Evolutionary conservation across 257 asterid genomes (phyloP), one percentile per base, ranked within the genome.

Genomic region (Mentha longifolia): DNA sequence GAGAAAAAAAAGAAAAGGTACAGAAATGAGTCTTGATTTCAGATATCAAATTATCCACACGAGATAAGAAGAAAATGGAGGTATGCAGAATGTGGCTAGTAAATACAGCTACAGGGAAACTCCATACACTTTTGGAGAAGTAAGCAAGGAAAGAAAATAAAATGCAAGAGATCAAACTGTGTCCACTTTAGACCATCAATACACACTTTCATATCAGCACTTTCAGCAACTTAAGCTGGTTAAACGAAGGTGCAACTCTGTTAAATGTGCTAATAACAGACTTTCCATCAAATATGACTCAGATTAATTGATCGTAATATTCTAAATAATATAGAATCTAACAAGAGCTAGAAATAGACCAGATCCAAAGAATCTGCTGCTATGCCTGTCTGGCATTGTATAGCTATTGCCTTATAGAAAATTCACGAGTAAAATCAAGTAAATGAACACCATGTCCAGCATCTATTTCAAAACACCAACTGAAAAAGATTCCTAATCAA

Each of bases 161-260:
- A 14, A 51, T 17, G 8, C 62, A 67, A 55, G 28, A 7, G 62
- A 33, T 50, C 62, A 15, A 65, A 56, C 41, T 62, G 6, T 6
- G 37, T 56, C 37, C 54, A 39, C 12, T 55, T 31, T 13, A 25
- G 43, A 64, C 46, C 55, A 46, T 17, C 37, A 9, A 33, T 45
- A 69, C 30, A 45, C 60, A 7, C 25, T 46, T 37, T 20, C 1
- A 30, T 14, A 46, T 28, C 42, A 28, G 65, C 35, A 67, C 25
- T 70, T 50, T 33, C 31, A 71, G 61, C 39, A 57, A 50, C 43
- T 69, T 59, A 74, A 61, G 19, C 13, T 19, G 65, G 28, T 42
- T 20, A 51, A 60, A 17, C 14, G 63, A 69, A 58, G 61, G 33
- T 41, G 22, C 47, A 72, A 60, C 30, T 13, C 28, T 16, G 28